Evolutionary conservation across 83 land plant genomes (phyloP).

Genomic region (Picea abies): DNA sequence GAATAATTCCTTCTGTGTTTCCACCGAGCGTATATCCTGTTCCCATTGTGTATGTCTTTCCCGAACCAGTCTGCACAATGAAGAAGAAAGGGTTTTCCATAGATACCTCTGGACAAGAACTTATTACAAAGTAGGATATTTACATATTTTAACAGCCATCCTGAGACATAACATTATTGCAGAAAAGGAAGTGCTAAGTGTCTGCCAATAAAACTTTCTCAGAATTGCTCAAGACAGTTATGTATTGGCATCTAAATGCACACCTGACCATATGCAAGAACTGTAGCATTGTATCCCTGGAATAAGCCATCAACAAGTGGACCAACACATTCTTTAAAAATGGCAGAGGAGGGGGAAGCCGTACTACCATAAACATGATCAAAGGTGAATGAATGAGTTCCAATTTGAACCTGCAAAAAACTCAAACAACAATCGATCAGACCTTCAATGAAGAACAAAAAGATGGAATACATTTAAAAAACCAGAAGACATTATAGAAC

Average conservation of each 20-base stretch:
- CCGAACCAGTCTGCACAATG: slow-evolving; percentile 90
- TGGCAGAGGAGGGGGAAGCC: slow-evolving; percentile 39
- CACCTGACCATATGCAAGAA: slow-evolving; percentile 99
- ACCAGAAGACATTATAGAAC: no score
- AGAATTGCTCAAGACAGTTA: not conserved
- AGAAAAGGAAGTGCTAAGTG: not conserved
- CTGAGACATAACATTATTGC: not conserved
- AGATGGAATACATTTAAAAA: no score
- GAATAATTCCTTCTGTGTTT: slow-evolving; percentile 74
- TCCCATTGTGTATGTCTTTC: slow-evolving; percentile 98
- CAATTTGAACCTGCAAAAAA: slow-evolving; percentile 79
- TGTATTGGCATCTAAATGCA: not conserved
- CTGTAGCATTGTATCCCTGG: slow-evolving; percentile 96
- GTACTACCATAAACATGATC: slow-evolving; percentile 85
- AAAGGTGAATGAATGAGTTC: slow-evolving; percentile 91
- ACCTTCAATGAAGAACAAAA: not conserved
- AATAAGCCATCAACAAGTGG: slow-evolving; percentile 93
- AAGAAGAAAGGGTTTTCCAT: slow-evolving; percentile 7
- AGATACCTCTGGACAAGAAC: not conserved
- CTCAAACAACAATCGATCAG: not conserved
- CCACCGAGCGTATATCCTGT: slow-evolving; percentile 81
- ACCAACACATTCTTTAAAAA: slow-evolving; percentile 83
- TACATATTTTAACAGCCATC: not conserved
- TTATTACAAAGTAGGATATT: not conserved
- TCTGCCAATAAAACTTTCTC: not conserved